Base-by-base conservation (phyloP, 2,329 filamentous ascomycete genomes). In the Calonectria crousiana region DNA sequence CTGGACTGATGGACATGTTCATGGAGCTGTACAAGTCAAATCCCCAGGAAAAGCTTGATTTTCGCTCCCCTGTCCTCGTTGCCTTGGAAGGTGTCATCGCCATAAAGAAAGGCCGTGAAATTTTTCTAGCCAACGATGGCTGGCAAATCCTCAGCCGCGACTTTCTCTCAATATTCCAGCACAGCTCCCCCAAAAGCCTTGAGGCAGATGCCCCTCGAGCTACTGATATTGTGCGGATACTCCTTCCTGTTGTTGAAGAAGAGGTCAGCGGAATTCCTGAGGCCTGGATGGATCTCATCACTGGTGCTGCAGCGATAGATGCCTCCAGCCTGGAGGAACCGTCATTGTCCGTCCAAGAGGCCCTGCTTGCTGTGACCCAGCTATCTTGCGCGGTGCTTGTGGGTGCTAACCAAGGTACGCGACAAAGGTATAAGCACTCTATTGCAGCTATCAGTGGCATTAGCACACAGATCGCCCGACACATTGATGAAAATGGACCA, bases 1-100 rank as follows among this genome's bases (percentile, higher is more conserved):
- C 88, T 0, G 92, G 91, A 0, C 82, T 94, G 65, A 88, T 88
- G 74, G 93, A 94, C 76, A 89, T 94, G 86, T 86, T 94, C 38
- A 80, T 93, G 67, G 91, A 92, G 16, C 84, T 94, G 0, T 94
- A 94, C 81, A 85, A 85, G 56, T 81, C 79, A 3, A 84, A 85
- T 69, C 71, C 77, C 6, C 70, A 74, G 4, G 79, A 79, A 1
- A 82, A 78, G 47, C 83, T 90, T 1, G 91, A 93, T 75, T 90
- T 92, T 72, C 87, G 90, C 6, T 87, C 88, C 3, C 87, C 92
- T 0, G 85, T 92, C 2, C 84, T 93, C 4, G 89, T 91, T 8
- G 91, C 90, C 0, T 83, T 93, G 0, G 90, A 93, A 78, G 92
- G 90, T 0, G 84, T 93, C 9, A 83, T 89, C n/a, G 84, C 84